These are phyloP conservation scores for Ogataea nitratoaversa DNA, from an alignment of 805 yeast species.

Conservation along the genomic window DNA sequence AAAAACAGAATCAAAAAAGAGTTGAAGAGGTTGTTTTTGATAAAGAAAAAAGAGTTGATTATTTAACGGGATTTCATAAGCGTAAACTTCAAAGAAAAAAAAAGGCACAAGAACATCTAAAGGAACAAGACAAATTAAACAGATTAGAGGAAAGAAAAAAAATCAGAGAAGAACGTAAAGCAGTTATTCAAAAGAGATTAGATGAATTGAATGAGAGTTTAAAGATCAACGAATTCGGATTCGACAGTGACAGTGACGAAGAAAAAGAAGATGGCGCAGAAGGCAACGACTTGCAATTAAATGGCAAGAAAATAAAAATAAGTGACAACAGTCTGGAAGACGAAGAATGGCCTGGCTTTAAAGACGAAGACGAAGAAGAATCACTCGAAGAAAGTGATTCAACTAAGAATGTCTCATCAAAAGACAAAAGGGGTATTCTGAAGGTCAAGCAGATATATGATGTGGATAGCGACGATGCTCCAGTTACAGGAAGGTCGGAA, in stretches of 20 bases:
- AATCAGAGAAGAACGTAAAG: constrained; percentile 65
- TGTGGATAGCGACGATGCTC: constrained; percentile 32
- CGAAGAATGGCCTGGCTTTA: constrained; percentile 42
- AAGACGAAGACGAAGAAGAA: constrained; percentile 18
- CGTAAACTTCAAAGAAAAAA: constrained; percentile 85
- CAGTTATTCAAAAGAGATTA: constrained; percentile 60
- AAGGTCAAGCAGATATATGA: constrained; percentile 41
- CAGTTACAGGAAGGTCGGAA: constrained; percentile 43
- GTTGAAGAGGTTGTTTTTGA: constrained; percentile 87
- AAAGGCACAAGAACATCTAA: constrained; percentile 70
- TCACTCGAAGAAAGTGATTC: constrained; percentile 16
- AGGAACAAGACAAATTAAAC: constrained; percentile 72
- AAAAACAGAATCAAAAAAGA: constrained; percentile 48
- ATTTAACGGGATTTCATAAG: constrained; percentile 92
- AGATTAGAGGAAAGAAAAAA: constrained; percentile 72
- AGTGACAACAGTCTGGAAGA: constrained; percentile 19
- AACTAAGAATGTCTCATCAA: not conserved
- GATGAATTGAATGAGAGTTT: constrained; percentile 48
- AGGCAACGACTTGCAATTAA: no score
- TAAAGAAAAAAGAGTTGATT: constrained; percentile 71
- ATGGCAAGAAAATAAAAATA: constrained; percentile 6
- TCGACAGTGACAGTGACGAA: constrained; percentile 18
- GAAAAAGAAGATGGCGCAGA: constrained; percentile 32
- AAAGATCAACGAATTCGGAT: constrained; percentile 25
- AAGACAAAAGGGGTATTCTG: constrained; percentile 35